phyloP scores from a whole-genome alignment of 345 rosid genomes.

The Erucastrum elatum region DNA sequence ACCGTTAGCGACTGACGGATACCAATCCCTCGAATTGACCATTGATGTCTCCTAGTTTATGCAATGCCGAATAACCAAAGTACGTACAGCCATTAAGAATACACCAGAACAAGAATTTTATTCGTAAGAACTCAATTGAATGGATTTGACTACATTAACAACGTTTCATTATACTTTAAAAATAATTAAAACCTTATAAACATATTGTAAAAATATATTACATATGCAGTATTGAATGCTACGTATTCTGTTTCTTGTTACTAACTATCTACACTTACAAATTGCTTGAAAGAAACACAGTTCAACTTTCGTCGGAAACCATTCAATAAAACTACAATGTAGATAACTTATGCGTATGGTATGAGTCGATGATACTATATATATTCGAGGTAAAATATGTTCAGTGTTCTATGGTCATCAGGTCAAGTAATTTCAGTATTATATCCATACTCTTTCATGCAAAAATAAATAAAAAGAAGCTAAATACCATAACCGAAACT shows the following conservation, averaged over 20 bases:
- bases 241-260: background rate
- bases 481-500: background rate
- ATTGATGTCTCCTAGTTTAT: conserved; percentile 29
- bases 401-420: conserved; percentile 21
- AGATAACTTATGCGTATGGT: background rate
- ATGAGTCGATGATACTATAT: background rate
- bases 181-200: too few species aligned
- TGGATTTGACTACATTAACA: background rate
- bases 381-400: background rate
- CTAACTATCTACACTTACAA: background rate
- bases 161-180: background rate
- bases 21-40: conserved; percentile 21
- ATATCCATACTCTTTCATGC: conserved; percentile 15
- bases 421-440: conserved; percentile 27
- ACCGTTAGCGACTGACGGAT: conserved; percentile 31
- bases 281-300: background rate
- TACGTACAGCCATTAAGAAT: conserved; percentile 1
- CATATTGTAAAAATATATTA: background rate
- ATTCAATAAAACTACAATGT: conserved; percentile 5
- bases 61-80: background rate
- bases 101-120: conserved; percentile 12
- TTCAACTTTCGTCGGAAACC: background rate
- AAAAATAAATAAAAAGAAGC: background rate
- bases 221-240: background rate
- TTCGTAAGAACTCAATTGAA: background rate